Evolutionary conservation across 805 yeast species (phyloP), one percentile per base, ranked within the genome.

Genomic region (Komagataella ulmi): DNA sequence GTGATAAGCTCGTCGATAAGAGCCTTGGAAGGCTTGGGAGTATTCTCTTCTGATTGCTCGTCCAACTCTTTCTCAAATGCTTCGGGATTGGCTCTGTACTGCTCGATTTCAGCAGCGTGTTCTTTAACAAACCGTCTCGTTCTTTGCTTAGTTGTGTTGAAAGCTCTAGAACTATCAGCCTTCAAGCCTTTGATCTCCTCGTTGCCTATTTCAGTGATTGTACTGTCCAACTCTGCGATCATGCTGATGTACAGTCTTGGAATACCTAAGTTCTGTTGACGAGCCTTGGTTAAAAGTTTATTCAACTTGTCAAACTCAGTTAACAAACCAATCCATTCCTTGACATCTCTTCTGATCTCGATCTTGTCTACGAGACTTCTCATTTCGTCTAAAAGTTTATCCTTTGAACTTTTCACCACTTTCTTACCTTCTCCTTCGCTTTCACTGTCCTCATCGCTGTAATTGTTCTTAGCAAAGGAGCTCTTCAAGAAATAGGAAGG

Each of bases 371-470:
- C 77, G 40, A 78, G 68, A 23, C 74, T 73, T 59, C 79, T 82
- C 71, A 93, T 77, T 66, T 93, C 99, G 64, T 89, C 97, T 59
- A 89, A 66, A 54, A 89, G 75, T 73, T 91, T 93, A 57, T 90
- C 98, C 70, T 85, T 88, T 51, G 97, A 96, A 53, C 93, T 82
- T 71, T 88, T 90, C 59, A 91, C 96, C 46, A 89, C 88, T 58
- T 83, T 85, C 65, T 81, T 84, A 62, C 83, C 86, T 53, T 84
- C 91, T 54, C 78, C 85, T 53, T 80, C 87, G 51, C 66, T 63
- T 52, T 75, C 80, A 51, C 70, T 57, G 36, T 65, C 70, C 8
- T 63, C 62, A 50, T 66, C 72, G 44, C 61, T 61, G 56, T 73
- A 79, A 36, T 69, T 62, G 56, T 65, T 72, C 49, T 59, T 49